Conservation (phyloP, 75 land plant species). For the Pinus taeda region DNA sequence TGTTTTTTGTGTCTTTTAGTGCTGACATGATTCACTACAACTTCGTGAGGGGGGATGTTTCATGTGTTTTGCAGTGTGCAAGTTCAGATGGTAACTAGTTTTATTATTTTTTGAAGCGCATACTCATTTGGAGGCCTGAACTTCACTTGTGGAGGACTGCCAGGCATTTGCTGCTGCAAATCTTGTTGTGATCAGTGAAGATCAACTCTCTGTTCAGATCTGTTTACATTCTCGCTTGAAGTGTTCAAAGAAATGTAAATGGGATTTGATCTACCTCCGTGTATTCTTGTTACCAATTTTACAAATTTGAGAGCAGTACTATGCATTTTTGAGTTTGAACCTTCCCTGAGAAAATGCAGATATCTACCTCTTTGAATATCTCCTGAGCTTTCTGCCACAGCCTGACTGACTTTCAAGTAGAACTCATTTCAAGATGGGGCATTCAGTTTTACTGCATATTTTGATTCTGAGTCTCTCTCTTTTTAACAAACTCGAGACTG, state of each 20-base stretch:
- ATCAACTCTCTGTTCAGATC: background rate
- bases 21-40: too few species aligned
- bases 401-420: background rate
- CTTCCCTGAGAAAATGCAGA: too few species aligned
- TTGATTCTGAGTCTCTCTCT: background rate
- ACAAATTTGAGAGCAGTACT: background rate
- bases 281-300: too few species aligned
- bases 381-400: background rate
- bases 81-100: too few species aligned
- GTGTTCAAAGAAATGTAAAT: too few species aligned
- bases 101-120: background rate
- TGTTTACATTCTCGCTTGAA: background rate
- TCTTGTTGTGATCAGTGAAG: background rate
- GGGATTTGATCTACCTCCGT: background rate
- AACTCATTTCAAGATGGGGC: background rate
- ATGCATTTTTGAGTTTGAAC: background rate
- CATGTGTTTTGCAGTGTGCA: too few species aligned
- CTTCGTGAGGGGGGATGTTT: too few species aligned
- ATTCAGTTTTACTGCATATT: slow-evolving; percentile 1
- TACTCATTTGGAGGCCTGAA: background rate
- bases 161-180: background rate
- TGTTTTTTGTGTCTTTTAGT: too few species aligned
- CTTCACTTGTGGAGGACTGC: background rate
- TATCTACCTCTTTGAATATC: too few species aligned
- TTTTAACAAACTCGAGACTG: background rate